Evolutionary conservation across 176 grass and related monocot species (phyloP).

Genomic region (Ensete glaucum): DNA sequence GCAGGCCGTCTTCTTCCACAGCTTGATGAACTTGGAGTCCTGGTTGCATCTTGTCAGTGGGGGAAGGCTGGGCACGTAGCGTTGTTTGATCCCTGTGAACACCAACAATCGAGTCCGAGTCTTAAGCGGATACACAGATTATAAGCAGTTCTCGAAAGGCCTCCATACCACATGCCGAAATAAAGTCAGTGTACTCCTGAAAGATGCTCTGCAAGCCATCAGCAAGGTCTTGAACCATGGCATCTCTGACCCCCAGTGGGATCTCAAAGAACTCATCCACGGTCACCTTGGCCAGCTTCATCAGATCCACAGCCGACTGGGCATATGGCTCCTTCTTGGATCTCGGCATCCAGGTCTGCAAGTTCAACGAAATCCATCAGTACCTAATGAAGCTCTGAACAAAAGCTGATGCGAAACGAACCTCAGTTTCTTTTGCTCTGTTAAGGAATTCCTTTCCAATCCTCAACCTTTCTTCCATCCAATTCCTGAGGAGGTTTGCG

Average conservation of each 20-base stretch:
- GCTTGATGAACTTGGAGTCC: conserved; percentile 52
- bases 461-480: conserved; percentile 72
- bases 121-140: not conserved
- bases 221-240: conserved; percentile 69
- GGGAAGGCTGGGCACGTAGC: conserved; percentile 61
- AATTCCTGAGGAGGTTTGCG: conserved; percentile 56
- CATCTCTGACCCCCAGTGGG: conserved; percentile 54
- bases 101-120: not conserved
- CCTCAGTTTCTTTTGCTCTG: conserved; percentile 86
- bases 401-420: not conserved
- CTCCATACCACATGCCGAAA: conserved; percentile 57
- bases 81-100: conserved; percentile 50
- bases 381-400: not conserved
- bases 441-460: conserved; percentile 57
- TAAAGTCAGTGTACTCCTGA: conserved; percentile 63
- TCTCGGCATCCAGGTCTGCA: conserved; percentile 76
- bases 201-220: conserved; percentile 64
- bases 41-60: conserved; percentile 84
- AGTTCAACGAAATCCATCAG: not conserved
- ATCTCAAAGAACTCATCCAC: conserved; percentile 85
- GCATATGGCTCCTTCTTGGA: conserved; percentile 72
- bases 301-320: conserved; percentile 56
- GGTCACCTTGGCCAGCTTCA: conserved; percentile 56
- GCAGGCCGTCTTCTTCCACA: conserved; percentile 76
- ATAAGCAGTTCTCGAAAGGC: not conserved